A percentile compares a stretch with the other conserved stretches of the same genome.
Evolutionary conservation across 257 asterid genomes (phyloP).

Genomic region (Lavandula angustifolia): DNA sequence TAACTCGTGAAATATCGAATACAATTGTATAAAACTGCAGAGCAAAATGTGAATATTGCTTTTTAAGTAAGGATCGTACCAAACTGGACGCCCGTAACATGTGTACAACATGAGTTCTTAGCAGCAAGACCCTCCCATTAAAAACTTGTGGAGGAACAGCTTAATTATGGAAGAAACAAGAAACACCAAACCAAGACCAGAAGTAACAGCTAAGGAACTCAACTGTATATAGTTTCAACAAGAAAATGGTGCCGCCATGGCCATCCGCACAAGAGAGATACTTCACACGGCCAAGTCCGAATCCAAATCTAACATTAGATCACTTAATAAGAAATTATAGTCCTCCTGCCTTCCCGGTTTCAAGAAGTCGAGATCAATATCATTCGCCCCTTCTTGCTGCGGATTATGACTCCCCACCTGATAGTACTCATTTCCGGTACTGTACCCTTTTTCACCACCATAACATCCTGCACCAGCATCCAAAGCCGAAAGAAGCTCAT

Average conservation of each 20-base stretch:
- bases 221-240: no score
- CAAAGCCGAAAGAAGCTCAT: constrained; percentile 50
- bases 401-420: constrained; percentile 16
- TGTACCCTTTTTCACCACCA: neutral
- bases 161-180: no score
- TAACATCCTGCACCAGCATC: constrained; percentile 15
- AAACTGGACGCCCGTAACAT: no score
- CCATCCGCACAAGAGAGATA: neutral
- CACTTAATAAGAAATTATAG: constrained; percentile 38
- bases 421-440: neutral
- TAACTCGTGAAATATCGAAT: no score
- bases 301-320: constrained; percentile 44
- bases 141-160: no score
- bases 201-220: no score
- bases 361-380: constrained; percentile 54
- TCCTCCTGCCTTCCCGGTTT: constrained; percentile 66
- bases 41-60: no score
- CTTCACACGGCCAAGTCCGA: constrained; percentile 34
- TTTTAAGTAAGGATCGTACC: no score
- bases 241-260: neutral
- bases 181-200: no score
- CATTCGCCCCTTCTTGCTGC: constrained; percentile 27
- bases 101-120: no score
- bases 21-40: no score
- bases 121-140: no score